phyloP scores from a whole-genome alignment of 305 asterid genomes.

The Fraxinus baroniana region DNA sequence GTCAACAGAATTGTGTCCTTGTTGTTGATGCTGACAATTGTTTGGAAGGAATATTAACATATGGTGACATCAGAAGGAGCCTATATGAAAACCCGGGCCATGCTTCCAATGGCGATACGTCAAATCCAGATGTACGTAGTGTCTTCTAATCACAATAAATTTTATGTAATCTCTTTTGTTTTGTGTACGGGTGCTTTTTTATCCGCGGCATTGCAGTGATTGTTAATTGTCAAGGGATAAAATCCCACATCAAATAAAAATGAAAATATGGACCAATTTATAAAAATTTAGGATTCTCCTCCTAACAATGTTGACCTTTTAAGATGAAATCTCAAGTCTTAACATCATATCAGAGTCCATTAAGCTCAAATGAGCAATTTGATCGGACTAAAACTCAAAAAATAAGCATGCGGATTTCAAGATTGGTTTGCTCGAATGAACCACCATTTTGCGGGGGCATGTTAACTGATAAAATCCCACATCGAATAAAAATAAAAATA shows the following conservation, averaged over 20 bases:
- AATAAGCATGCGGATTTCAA: too few species aligned
- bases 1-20: conserved; percentile 63
- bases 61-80: conserved; percentile 71
- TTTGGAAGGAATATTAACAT: conserved; percentile 83
- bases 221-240: too few species aligned
- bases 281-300: too few species aligned
- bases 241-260: too few species aligned
- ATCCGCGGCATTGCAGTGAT: not conserved
- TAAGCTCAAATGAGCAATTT: too few species aligned
- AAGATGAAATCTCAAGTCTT: too few species aligned
- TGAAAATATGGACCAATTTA: too few species aligned
- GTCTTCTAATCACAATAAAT: not conserved
- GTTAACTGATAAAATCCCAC: not conserved
- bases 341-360: too few species aligned
- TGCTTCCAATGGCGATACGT: conserved; percentile 43
- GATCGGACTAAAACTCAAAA: too few species aligned
- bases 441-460: too few species aligned
- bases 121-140: conserved; percentile 48
- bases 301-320: too few species aligned
- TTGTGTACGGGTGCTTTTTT: not conserved
- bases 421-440: too few species aligned
- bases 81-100: conserved; percentile 48
- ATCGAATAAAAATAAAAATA: not conserved
- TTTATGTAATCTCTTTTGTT: not conserved
- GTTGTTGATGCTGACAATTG: conserved; percentile 68